A percentile compares a stretch with the other conserved stretches of the same genome.
phyloP scores from a whole-genome alignment of 2,329 filamentous ascomycete species.

The Triangularia verruculosa region DNA sequence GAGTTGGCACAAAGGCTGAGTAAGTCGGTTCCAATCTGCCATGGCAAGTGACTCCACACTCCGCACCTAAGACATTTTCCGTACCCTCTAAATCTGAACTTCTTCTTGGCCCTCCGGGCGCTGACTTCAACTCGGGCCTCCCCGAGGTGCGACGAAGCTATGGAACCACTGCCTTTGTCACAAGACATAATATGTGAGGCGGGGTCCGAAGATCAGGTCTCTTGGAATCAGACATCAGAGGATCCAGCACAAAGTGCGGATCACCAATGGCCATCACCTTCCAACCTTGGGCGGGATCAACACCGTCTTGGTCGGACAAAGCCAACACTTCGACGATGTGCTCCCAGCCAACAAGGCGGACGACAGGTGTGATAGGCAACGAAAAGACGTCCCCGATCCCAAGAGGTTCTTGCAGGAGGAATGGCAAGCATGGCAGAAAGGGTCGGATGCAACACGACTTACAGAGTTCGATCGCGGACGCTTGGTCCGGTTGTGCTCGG shows the following conservation, averaged over 20 bases:
- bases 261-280: not conserved
- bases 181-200: not conserved
- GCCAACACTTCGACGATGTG: not conserved
- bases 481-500: not conserved
- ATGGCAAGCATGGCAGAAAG: not conserved
- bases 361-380: not conserved
- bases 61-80: not conserved
- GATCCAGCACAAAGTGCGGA: not conserved
- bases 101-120: not conserved
- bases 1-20: not conserved
- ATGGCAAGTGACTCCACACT: not conserved
- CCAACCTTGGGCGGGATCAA: not conserved
- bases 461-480: not conserved
- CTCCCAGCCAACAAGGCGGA: not conserved
- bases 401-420: not conserved
- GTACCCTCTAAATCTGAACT: not conserved
- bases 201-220: not conserved
- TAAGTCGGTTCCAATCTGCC: not conserved
- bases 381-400: not conserved
- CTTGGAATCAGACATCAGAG: not conserved
- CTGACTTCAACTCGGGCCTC: too few relatives aligned
- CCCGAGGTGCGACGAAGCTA: not conserved
- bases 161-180: not conserved
- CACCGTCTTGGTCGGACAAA: not conserved
- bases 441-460: not conserved